Evolutionary conservation across 2,329 filamentous ascomycete genomes (phyloP), one percentile per base, ranked within the genome.

Genomic region (Cladosporium sp.): DNA sequence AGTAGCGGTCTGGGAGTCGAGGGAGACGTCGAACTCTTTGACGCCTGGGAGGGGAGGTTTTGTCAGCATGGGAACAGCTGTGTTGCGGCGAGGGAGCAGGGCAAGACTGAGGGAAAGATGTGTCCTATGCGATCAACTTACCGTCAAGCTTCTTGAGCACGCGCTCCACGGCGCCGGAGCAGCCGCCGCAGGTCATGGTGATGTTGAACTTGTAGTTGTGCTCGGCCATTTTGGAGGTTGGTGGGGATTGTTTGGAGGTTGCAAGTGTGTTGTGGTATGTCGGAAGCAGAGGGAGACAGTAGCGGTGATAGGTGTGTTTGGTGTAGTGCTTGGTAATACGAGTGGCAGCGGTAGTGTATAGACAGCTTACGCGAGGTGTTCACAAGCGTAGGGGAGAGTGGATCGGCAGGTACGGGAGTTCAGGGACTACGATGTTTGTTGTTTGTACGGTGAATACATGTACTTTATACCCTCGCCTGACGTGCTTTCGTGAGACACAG

Each of bases 121-220:
- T 12, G 7, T 12, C 19, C 39, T 25, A 43, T 25, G 40, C 40
- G n/a, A 5, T 15, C 25, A 4, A 17, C 58, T 55, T 22, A 64
- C 63, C 64, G 47, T 65, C 61, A 28, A 76, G 86, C 80, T 91
- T 96, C 80, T 90, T 93, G 65, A 99, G 85, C 47, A 97, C 92
- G 55, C 92, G 85, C 77, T 96, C 89, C 45, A 99, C 83, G 66
- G 94, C 94, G 70, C 92, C 92, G 47, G 92, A 97, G 87, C 94
- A 99, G 75, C 94, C 94, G 73, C 90, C 86, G 80, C 94, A 99
- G 82, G 82, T 89, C 94, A 99, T 99, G 76, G 80, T 82, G 75
- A 97, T 85, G 77, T 92, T 87, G 82, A 97, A 97, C 76, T 94
- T 90, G 88, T 97, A 97, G 67, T 86, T 90, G 81, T 96, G 91